Conservation (phyloP, 2,329 filamentous ascomycete species). For the Fusarium udum region DNA sequence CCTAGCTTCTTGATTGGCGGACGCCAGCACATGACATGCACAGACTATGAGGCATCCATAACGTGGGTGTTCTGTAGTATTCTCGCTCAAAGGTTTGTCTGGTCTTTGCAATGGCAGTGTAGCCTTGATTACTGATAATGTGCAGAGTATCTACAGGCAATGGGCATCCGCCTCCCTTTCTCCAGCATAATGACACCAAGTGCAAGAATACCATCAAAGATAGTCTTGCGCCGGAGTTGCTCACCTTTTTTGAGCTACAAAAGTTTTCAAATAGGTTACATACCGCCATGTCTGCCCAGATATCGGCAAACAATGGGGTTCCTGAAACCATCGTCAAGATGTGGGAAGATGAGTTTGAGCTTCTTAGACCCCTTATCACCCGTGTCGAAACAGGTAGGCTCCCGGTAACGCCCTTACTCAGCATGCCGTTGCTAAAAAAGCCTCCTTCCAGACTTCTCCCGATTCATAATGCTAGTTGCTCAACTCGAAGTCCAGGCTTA, state of each 20-base stretch:
- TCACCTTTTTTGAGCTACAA: slow-evolving; percentile 57
- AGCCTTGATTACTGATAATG: slow-evolving; percentile 2
- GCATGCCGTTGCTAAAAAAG: background rate
- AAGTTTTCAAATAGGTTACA: slow-evolving; percentile 61
- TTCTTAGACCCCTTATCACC: slow-evolving; percentile 57
- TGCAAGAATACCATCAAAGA: slow-evolving; percentile 53
- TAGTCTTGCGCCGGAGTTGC: slow-evolving; percentile 56
- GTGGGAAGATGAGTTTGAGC: slow-evolving; percentile 63
- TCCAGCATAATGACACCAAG: slow-evolving; percentile 59
- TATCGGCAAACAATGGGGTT: slow-evolving; percentile 58
- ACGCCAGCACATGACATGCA: slow-evolving; percentile 54
- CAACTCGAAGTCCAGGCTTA: slow-evolving; percentile 64
- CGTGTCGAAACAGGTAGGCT: slow-evolving; percentile 56
- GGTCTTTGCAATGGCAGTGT: background rate
- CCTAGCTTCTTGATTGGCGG: slow-evolving; percentile 58
- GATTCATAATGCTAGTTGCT: slow-evolving; percentile 59
- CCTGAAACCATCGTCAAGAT: slow-evolving; percentile 57
- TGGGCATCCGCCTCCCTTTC: slow-evolving; percentile 60
- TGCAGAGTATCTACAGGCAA: slow-evolving; percentile 50
- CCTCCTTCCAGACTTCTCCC: slow-evolving; percentile 53
- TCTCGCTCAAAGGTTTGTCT: slow-evolving; percentile 57
- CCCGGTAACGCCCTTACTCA: background rate
- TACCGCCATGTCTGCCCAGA: slow-evolving; percentile 57
- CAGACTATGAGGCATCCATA: slow-evolving; percentile 61
- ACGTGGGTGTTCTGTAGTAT: slow-evolving; percentile 65